Base-by-base conservation (phyloP, 148 eudicot genomes). In the Vaccinium corymbosum region DNA sequence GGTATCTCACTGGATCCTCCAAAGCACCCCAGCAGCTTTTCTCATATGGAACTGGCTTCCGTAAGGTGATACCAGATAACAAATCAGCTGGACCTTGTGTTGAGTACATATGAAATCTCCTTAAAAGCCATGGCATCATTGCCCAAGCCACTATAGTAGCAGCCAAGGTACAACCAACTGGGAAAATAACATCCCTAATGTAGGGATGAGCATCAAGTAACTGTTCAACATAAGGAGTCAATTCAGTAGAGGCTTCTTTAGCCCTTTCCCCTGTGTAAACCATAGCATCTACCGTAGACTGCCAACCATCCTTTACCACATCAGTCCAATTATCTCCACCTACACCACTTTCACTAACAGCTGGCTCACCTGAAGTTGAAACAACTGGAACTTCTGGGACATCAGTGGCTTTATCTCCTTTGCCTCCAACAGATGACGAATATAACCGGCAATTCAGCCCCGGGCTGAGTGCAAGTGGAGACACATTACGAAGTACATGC, bases 11-110 rank as follows among this genome's bases (percentile, higher is more conserved):
- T 27, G 98, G 99, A 87, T 84, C 95, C 86, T 93, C 98, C 87
- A 97, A 76, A 38, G 99, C 98, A 81, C 93, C 95, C 98, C 98
- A 97, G 80, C 91, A 87, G 83, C 99, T 94, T 78, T 91, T 93
- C 89, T 97, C 98, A 79, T 97, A 97, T 8, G 98, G 93, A 42
- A 92, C 94, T 17, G 90, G 92, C 75, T 87, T 92, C 82, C 89
- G 83, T 64, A 97, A 83, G 57, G 89, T 77, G 76, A 90, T 89
- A 75, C 86, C 87, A 35, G 91, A 76, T 35, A 93, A 85, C 64
- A 97, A 82, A 14, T 89, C 87, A 89, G 92, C 89, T 8, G 94
- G 90, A 19, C 96, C 95, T 87, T 87, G 89, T 0, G 76, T 89
- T 9, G 99, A 90, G 72, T 92, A 97, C 53, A 56, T 89, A 59